Percentiles rank a stretch among this genome's conserved stretches.
Evolutionary conservation across 2,329 filamentous ascomycete genomes (phyloP).

Genomic region (Trichoderma gracile): DNA sequence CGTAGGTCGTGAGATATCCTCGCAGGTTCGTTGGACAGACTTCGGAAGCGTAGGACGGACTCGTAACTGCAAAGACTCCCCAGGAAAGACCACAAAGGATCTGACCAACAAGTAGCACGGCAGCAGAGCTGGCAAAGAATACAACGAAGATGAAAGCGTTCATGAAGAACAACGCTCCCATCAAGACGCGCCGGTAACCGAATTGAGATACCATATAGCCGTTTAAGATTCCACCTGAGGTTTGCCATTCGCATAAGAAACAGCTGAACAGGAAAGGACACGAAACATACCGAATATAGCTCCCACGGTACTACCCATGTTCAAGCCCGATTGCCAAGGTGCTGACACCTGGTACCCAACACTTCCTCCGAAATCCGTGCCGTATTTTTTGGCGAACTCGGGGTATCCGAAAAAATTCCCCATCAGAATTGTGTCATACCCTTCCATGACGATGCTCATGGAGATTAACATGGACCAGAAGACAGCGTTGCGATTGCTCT

Average conservation of each 20-base stretch:
- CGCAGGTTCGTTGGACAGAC: conserved; percentile 43
- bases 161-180: conserved; percentile 36
- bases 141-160: conserved; percentile 48
- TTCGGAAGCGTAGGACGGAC: conserved; percentile 52
- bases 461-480: conserved; percentile 42
- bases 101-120: conserved; percentile 45
- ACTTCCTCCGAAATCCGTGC: conserved; percentile 15
- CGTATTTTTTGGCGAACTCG: conserved; percentile 19
- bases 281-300: conserved; percentile 45
- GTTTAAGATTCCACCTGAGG: conserved; percentile 16
- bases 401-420: conserved; percentile 43
- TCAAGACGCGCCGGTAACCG: conserved; percentile 47
- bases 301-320: conserved; percentile 48
- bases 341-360: conserved; percentile 44
- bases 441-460: conserved; percentile 47
- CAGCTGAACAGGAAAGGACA: too few relatives aligned
- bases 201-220: conserved; percentile 31
- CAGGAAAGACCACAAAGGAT: conserved; percentile 50
- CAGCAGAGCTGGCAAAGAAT: conserved; percentile 46
- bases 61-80: conserved; percentile 48
- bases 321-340: conserved; percentile 52
- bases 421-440: conserved; percentile 41
- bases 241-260: conserved; percentile 33
- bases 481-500: conserved; percentile 40
- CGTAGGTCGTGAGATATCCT: conserved; percentile 47